These are phyloP conservation scores for Aphanomyces stellatus DNA, from an alignment of 352 stramenopile species.

Conservation along the genomic window DNA sequence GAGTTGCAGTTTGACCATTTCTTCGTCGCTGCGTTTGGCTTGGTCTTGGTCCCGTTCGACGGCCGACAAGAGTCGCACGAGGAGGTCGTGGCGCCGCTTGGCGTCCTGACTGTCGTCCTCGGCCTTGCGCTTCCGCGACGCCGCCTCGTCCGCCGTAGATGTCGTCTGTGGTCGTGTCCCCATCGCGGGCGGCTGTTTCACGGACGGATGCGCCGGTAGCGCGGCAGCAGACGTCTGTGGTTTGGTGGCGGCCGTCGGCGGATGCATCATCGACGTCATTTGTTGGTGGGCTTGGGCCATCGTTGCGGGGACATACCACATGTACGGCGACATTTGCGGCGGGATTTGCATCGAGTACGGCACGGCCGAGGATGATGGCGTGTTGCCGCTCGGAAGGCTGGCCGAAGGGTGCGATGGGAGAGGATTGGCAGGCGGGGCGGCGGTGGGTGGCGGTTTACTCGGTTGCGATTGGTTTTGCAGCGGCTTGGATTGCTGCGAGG, in stretches of 20 bases:
- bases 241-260: not conserved
- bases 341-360: not conserved
- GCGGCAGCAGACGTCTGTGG: not conserved
- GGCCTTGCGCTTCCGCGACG: not conserved
- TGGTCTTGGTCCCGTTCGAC: not conserved
- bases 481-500: too few species aligned
- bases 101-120: not conserved
- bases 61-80: not conserved
- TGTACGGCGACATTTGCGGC: not conserved
- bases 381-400: too few species aligned
- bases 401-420: too few species aligned
- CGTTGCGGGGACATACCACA: not conserved
- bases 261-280: not conserved
- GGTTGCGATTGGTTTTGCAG: too few species aligned
- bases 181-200: too few species aligned
- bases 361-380: not conserved
- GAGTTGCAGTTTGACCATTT: not conserved
- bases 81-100: not conserved
- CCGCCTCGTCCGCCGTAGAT: not conserved
- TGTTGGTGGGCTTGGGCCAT: not conserved
- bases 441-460: too few species aligned
- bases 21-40: not conserved
- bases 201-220: too few species aligned
- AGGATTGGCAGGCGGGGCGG: too few species aligned
- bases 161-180: too few species aligned